A percentile compares a stretch with the other conserved stretches of the same genome.
phyloP scores from a whole-genome alignment of 768 basidiomycete genomes.

The Candolleomyces eurysporus region DNA sequence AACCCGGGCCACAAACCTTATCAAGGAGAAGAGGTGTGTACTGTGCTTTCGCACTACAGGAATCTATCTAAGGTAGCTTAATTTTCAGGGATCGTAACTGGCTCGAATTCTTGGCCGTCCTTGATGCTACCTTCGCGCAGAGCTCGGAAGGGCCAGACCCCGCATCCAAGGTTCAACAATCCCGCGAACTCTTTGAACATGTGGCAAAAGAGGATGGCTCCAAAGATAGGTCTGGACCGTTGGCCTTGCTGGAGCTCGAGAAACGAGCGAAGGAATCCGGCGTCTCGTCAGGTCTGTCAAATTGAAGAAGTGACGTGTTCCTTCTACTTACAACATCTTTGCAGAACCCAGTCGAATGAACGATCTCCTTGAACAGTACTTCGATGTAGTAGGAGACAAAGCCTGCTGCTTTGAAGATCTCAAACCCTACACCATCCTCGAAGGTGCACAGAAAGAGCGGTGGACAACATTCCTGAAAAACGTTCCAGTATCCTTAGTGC shows the following conservation, averaged over 20 bases:
- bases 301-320: neutral
- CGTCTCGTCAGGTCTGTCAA: conserved; percentile 43
- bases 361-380: conserved; percentile 61
- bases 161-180: conserved; percentile 36
- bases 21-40: conserved; percentile 58
- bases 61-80: conserved; percentile 8
- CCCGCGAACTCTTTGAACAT: conserved; percentile 50
- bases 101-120: conserved; percentile 75
- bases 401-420: conserved; percentile 88
- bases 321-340: neutral
- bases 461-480: conserved; percentile 57
- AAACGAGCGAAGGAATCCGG: conserved; percentile 49
- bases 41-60: neutral
- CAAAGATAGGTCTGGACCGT: conserved; percentile 69
- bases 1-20: conserved; percentile 54
- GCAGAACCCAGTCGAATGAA: conserved; percentile 46
- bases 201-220: conserved; percentile 65
- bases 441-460: conserved; percentile 41
- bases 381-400: conserved; percentile 73
- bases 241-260: conserved; percentile 79
- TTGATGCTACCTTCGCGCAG: conserved; percentile 61
- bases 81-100: conserved; percentile 73
- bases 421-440: conserved; percentile 57
- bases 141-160: conserved; percentile 33
- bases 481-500: conserved; percentile 48